Evolutionary conservation across 495 filamentous ascomycete genomes (phyloP).

Genomic region (Pseudoneurospora amorphoporcata): DNA sequence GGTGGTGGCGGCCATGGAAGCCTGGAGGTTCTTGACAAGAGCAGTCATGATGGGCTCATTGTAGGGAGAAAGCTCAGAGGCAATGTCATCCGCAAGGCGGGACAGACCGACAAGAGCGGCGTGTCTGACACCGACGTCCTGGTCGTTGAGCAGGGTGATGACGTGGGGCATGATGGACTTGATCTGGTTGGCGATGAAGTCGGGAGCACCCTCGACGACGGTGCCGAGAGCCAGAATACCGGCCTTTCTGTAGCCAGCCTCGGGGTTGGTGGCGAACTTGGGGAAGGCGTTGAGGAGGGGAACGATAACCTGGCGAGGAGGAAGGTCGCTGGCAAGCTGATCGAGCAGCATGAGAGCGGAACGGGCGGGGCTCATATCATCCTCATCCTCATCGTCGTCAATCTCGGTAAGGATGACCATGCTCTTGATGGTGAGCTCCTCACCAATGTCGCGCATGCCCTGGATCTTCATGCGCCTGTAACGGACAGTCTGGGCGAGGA

Average conservation of each 20-base stretch:
- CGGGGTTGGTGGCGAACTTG: constrained; percentile 58
- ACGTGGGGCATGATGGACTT: constrained; percentile 77
- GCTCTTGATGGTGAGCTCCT: constrained; percentile 74
- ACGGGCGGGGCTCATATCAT: constrained; percentile 79
- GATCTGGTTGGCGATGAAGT: constrained; percentile 88
- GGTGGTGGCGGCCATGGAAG: constrained; percentile 44
- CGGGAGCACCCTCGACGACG: constrained; percentile 92
- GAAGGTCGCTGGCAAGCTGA: constrained; percentile 74
- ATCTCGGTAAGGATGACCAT: constrained; percentile 84
- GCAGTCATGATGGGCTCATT: constrained; percentile 75
- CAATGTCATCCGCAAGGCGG: constrained; percentile 82
- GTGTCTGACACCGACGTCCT: constrained; percentile 70
- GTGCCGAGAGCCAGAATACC: constrained; percentile 87
- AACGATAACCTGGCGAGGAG: constrained; percentile 89
- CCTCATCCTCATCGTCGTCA: constrained; percentile 76
- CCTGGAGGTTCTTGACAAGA: constrained; percentile 78
- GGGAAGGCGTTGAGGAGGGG: constrained; percentile 79
- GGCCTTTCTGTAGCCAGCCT: constrained; percentile 74
- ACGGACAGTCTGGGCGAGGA: constrained; percentile 82
- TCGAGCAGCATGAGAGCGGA: constrained; percentile 84
- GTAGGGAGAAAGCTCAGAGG: constrained; percentile 74
- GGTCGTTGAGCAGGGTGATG: constrained; percentile 73
- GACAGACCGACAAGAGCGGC: constrained; percentile 79
- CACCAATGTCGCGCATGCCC: constrained; percentile 61
- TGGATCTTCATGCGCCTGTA: constrained; percentile 96